These are phyloP conservation scores for Podospora bellae-mahoneyi DNA, from an alignment of 495 filamentous ascomycete species.

Conservation along the genomic window DNA sequence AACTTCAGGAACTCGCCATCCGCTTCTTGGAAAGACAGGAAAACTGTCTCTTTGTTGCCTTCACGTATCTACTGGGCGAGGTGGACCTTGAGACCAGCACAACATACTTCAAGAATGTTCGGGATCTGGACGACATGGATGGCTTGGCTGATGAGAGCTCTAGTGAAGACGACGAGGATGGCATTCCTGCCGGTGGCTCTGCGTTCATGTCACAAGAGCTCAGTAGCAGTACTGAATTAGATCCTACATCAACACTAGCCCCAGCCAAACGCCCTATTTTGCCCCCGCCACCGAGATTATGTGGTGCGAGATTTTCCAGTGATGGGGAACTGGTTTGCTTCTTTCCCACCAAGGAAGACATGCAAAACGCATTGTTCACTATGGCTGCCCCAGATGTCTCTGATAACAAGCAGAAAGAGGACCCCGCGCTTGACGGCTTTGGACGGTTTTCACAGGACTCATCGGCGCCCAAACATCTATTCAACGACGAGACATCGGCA, in stretches of 20 bases:
- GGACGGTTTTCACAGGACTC: slow-evolving; percentile 63
- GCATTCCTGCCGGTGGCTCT: slow-evolving; percentile 51
- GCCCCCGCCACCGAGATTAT: slow-evolving; percentile 70
- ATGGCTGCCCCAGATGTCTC: slow-evolving; percentile 57
- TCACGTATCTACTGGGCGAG: slow-evolving; percentile 83
- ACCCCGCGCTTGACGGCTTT: slow-evolving; percentile 81
- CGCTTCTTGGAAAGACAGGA: slow-evolving; percentile 64
- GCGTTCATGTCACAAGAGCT: slow-evolving; percentile 56
- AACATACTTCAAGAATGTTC: slow-evolving; percentile 61
- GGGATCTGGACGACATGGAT: slow-evolving; percentile 58
- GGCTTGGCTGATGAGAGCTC: slow-evolving; percentile 63
- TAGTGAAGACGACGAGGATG: slow-evolving; percentile 79
- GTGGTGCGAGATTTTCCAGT: slow-evolving; percentile 72
- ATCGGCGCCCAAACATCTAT: slow-evolving; percentile 43
- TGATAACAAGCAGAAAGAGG: slow-evolving; percentile 57
- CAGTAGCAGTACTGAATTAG: slow-evolving; percentile 48
- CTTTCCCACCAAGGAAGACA: slow-evolving; percentile 78
- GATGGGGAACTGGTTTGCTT: slow-evolving; percentile 82
- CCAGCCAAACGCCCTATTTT: slow-evolving; percentile 67
- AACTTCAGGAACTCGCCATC: slow-evolving; percentile 67
- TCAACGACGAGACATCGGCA: slow-evolving; percentile 53
- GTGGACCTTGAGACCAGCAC: slow-evolving; percentile 71
- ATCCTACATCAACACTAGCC: slow-evolving; percentile 44
- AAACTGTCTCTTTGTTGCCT: slow-evolving; percentile 76
- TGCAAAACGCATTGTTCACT: slow-evolving; percentile 58